phyloP scores from a whole-genome alignment of 2,329 filamentous ascomycete species.

The Colletotrichum tamarilloi region DNA sequence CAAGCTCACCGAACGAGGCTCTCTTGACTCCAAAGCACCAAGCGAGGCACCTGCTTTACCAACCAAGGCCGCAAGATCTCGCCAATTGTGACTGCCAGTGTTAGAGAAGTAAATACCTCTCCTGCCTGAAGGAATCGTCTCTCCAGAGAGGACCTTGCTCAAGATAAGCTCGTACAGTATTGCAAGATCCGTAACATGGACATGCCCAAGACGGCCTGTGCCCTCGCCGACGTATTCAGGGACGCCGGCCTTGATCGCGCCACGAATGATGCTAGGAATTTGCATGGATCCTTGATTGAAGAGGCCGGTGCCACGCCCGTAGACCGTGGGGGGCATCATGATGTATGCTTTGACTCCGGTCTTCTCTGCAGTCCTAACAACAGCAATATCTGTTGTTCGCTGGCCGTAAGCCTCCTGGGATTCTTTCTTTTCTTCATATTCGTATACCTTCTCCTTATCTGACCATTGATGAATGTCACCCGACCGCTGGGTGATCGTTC shows the following conservation, averaged over 20 bases:
- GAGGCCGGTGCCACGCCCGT: slow-evolving; percentile 54
- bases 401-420: slow-evolving; percentile 50
- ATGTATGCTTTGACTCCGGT: slow-evolving; percentile 56
- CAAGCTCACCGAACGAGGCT: slow-evolving; percentile 17
- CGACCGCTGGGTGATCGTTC: slow-evolving; percentile 48
- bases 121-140: slow-evolving; percentile 48
- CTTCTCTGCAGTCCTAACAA: slow-evolving; percentile 51
- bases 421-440: slow-evolving; percentile 51
- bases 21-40: slow-evolving; percentile 43
- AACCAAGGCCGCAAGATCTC: slow-evolving; percentile 48
- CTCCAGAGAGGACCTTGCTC: slow-evolving; percentile 43
- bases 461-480: slow-evolving; percentile 47
- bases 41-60: slow-evolving; percentile 45
- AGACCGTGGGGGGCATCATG: slow-evolving; percentile 60
- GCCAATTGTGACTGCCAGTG: slow-evolving; percentile 53
- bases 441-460: slow-evolving; percentile 57
- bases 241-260: slow-evolving; percentile 40
- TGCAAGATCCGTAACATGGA: slow-evolving; percentile 57
- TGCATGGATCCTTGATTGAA: slow-evolving; percentile 54
- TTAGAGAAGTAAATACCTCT: slow-evolving; percentile 55
- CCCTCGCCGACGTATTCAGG: slow-evolving; percentile 49
- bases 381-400: slow-evolving; percentile 55
- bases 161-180: slow-evolving; percentile 53
- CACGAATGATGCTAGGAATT: slow-evolving; percentile 47
- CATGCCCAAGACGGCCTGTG: slow-evolving; percentile 51